Conservation (phyloP, 805 yeast genomes). For the Metschnikowia lochheadii region DNA sequence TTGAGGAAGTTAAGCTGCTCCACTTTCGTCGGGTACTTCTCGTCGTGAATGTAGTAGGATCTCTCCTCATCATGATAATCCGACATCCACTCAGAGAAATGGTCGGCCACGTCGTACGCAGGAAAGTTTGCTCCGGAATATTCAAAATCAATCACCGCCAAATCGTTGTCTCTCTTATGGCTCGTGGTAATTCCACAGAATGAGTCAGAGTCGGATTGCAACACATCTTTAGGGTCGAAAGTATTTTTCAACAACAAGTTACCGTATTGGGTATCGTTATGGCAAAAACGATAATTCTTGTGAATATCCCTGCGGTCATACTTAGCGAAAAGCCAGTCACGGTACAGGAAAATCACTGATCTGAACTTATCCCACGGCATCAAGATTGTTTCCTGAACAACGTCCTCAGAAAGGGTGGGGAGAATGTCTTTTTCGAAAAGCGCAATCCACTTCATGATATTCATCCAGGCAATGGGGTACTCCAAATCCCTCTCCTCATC, state of each 20-base stretch:
- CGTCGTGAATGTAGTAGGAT: constrained; percentile 49
- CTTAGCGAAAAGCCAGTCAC: constrained; percentile 54
- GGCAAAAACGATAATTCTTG: constrained; percentile 72
- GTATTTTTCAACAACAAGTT: constrained; percentile 65
- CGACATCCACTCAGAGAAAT: constrained; percentile 96
- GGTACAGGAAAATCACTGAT: constrained; percentile 47
- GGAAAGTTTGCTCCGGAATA: constrained; percentile 89
- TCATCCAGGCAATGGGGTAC: constrained; percentile 69
- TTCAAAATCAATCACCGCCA: constrained; percentile 95
- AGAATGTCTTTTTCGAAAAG: constrained; percentile 42
- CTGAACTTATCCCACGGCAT: constrained; percentile 50
- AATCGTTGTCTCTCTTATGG: constrained; percentile 40
- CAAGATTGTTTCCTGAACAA: constrained; percentile 38
- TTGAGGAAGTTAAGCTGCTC: constrained; percentile 69
- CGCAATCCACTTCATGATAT: constrained; percentile 67
- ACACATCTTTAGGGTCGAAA: constrained; percentile 47
- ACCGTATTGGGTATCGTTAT: constrained; percentile 96
- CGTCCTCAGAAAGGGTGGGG: constrained; percentile 26
- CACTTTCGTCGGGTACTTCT: constrained; percentile 61
- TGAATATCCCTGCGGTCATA: constrained; percentile 44
- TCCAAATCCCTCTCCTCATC: constrained; percentile 44
- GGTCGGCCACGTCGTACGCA: constrained; percentile 88
- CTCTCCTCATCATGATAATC: constrained; percentile 67
- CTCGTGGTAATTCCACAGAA: constrained; percentile 22
- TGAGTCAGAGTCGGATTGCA: constrained; percentile 14